Evolutionary conservation across 208 protist species (phyloP).

Genomic region (Acanthamoeba sp.): DNA sequence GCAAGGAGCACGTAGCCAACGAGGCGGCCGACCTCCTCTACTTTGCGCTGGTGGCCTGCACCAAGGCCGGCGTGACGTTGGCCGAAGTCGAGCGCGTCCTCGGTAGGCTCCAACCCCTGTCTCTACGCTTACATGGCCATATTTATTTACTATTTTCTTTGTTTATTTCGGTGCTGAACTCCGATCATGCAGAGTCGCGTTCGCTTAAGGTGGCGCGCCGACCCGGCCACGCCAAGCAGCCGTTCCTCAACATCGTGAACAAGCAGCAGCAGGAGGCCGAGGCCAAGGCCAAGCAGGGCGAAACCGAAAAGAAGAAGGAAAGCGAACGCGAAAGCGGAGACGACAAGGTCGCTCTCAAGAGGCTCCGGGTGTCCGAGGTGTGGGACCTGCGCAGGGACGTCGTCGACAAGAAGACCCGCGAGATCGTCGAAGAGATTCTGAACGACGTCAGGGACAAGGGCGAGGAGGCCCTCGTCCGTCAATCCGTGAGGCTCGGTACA

Average conservation of each 20-base stretch:
- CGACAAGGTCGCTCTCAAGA: conserved; percentile 56
- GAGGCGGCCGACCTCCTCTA: conserved; percentile 89
- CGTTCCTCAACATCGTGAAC: conserved; percentile 37
- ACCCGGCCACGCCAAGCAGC: conserved; percentile 83
- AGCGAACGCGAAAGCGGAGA: background rate
- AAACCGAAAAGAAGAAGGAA: background rate
- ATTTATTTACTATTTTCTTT: too few species aligned
- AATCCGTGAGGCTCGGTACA: conserved; percentile 80
- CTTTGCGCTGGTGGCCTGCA: conserved; percentile 84
- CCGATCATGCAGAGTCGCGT: conserved; percentile 50
- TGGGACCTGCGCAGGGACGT: conserved; percentile 80
- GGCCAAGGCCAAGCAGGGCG: background rate
- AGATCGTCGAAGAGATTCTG: conserved; percentile 81
- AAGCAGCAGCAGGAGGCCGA: conserved; percentile 35
- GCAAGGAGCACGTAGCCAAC: conserved; percentile 73
- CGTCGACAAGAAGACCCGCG: conserved; percentile 79
- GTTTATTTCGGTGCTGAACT: background rate
- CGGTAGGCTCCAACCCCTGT: background rate
- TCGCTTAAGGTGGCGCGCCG: conserved; percentile 80
- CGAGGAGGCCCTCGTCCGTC: conserved; percentile 75
- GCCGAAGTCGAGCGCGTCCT: conserved; percentile 82
- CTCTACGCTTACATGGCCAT: too few species aligned
- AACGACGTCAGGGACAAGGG: conserved; percentile 80
- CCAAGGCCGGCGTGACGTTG: conserved; percentile 79
- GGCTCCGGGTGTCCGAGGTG: conserved; percentile 75